Evolutionary conservation across 352 stramenopile species (phyloP).

Genomic region (Phytophthora litchii): DNA sequence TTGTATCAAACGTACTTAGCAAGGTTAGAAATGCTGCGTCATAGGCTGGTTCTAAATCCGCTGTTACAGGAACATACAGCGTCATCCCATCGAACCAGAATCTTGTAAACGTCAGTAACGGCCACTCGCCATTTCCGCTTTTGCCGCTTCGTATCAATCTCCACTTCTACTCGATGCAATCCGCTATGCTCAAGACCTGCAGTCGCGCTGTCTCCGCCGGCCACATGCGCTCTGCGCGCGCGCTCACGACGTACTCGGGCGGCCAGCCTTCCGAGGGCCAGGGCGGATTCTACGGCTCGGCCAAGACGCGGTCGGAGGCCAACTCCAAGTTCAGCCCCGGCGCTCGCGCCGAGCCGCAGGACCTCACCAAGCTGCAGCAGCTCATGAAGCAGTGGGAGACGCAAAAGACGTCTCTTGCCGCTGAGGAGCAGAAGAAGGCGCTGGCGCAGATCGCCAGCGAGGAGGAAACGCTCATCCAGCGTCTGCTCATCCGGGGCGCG

Average conservation of each 20-base stretch:
- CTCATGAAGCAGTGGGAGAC: slow-evolving; percentile 68
- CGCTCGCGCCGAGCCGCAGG: slow-evolving; percentile 64
- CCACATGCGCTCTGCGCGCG: slow-evolving; percentile 11
- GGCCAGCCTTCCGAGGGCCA: slow-evolving; percentile 90
- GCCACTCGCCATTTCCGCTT: slow-evolving; percentile 32
- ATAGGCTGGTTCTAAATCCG: background rate
- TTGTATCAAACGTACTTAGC: no score
- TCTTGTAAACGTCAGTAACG: slow-evolving; percentile 18
- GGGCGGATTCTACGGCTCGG: slow-evolving; percentile 90
- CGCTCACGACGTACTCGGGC: slow-evolving; percentile 86
- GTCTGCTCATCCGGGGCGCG: slow-evolving; percentile 71
- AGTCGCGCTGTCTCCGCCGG: slow-evolving; percentile 15
- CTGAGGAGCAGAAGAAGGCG: slow-evolving; percentile 47
- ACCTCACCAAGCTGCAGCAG: slow-evolving; percentile 58
- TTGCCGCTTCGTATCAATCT: slow-evolving; percentile 9
- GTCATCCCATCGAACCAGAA: slow-evolving; percentile 10
- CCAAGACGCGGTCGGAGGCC: slow-evolving; percentile 78
- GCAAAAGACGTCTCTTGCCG: slow-evolving; percentile 40
- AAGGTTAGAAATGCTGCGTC: no score
- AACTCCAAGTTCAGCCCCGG: slow-evolving; percentile 66
- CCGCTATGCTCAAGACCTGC: slow-evolving; percentile 29
- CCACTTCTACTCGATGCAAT: slow-evolving; percentile 23
- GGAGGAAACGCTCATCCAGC: slow-evolving; percentile 57
- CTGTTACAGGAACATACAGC: slow-evolving; percentile 10
- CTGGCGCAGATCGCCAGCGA: slow-evolving; percentile 52